Evolutionary conservation across 169 alveolate species (phyloP), one percentile per base, ranked within the genome.

Genomic region (Plasmodium gaboni): DNA sequence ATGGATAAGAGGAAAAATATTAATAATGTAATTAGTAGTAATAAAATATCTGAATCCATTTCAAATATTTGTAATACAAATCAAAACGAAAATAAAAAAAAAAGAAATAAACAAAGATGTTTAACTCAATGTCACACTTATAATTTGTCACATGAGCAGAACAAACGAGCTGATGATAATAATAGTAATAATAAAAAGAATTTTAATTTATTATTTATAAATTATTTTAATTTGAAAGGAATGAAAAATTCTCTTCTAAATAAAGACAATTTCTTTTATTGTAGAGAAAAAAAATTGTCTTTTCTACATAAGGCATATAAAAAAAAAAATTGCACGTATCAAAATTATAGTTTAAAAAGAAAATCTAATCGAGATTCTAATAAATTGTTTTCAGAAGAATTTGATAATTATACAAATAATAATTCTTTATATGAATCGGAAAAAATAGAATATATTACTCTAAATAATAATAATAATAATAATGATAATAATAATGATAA

Each of bases 121-220:
- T 8, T 38, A 64, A 64, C 24, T 2, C 12, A 32, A 32, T 32
- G 44, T 4, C 44, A 32, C 44, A 32, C 44, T 4, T 32, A 32
- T 32, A 32, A 32, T 32, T 5, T 32, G 44, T 32, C 44, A 32
- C 8, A 32, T 32, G 44, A 32, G 7, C 44, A 32, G 8, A 7
- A 32, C 8, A 32, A 32, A 32, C 44, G 4, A 32, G 44, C 12
- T 24, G 5, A 61, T 15, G 50, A 61, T 22, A 22, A 19, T 19
- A 24, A 26, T 12, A 61, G n/a, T 8, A 24, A 19, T 22, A 12
- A 22, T 24, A 61, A 15, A 61, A 73, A 15, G 8, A 15, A 24
- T n/a, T 68, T 51, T 12, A 61, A 74, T n/a, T 6, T 44, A 46
- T 61, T 74, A 44, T 74, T 74, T 51, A 74, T 74, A 44, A 74